Evolutionary conservation across 2,329 filamentous ascomycete species (phyloP).

Genomic region (Hypoxylon sp.): DNA sequence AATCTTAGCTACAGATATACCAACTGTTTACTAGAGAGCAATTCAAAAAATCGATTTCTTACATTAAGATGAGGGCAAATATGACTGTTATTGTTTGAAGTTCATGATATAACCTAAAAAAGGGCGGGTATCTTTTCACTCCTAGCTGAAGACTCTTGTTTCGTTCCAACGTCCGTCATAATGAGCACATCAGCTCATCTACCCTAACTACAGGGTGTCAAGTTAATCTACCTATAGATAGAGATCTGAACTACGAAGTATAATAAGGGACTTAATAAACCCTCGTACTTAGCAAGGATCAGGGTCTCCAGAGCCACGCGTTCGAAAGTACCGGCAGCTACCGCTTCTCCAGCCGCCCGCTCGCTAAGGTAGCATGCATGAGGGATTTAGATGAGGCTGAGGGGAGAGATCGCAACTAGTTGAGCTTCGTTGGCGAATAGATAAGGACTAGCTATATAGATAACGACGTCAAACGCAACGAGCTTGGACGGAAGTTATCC

Average conservation of each 20-base stretch:
- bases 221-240: not conserved
- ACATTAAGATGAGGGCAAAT: too few relatives aligned
- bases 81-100: too few relatives aligned
- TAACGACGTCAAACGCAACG: not conserved
- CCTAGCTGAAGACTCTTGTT: not conserved
- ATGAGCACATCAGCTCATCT: not conserved
- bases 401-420: not conserved
- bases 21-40: not conserved
- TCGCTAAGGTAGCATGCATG: slow-evolving; percentile 25
- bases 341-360: not conserved
- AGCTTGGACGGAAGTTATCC: not conserved
- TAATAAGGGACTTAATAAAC: not conserved
- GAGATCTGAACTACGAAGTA: not conserved
- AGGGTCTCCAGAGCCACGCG: slow-evolving; percentile 1
- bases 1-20: not conserved
- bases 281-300: slow-evolving; percentile 8
- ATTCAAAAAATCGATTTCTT: not conserved
- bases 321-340: slow-evolving; percentile 6
- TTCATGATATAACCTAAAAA: not conserved
- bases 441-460: slow-evolving; percentile 5
- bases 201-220: not conserved
- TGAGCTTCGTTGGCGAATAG: slow-evolving; percentile 6
- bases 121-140: not conserved
- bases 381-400: slow-evolving; percentile 32
- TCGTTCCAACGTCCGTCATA: not conserved